Conservation (phyloP, 352 stramenopile species). For the Phytophthora citrophthora region DNA sequence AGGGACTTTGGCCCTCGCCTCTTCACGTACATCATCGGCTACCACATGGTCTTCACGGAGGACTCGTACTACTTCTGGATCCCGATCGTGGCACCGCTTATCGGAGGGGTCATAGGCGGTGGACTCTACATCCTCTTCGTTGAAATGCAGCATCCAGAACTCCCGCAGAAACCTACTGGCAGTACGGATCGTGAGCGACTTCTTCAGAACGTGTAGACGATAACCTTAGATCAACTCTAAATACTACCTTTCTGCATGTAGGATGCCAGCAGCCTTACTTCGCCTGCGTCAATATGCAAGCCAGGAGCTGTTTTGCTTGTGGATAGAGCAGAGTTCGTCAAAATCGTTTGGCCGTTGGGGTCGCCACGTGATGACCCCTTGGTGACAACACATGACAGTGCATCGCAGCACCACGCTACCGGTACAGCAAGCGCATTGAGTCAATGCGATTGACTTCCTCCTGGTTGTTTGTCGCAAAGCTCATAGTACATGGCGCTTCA, state of each 20-base stretch:
- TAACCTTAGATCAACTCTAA: neutral
- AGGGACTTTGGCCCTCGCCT: slow-evolving; percentile 57
- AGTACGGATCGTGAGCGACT: slow-evolving; percentile 1
- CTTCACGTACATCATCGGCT: slow-evolving; percentile 32
- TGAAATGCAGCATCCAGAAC: slow-evolving; percentile 54
- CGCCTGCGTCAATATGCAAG: too few species aligned
- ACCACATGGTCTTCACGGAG: slow-evolving; percentile 54
- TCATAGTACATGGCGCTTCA: neutral
- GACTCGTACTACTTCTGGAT: slow-evolving; percentile 52
- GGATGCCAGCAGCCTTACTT: too few species aligned
- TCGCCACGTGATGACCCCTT: neutral
- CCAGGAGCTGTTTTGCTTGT: neutral
- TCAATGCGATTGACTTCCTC: neutral
- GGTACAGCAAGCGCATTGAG: neutral
- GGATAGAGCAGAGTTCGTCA: slow-evolving; percentile 17
- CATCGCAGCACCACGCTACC: slow-evolving; percentile 10
- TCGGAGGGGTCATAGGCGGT: slow-evolving; percentile 44
- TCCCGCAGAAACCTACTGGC: slow-evolving; percentile 11
- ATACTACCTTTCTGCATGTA: neutral
- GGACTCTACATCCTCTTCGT: slow-evolving; percentile 51
- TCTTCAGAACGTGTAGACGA: slow-evolving; percentile 15
- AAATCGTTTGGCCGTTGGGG: slow-evolving; percentile 6
- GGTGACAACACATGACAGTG: slow-evolving; percentile 7
- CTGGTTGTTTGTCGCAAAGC: slow-evolving; percentile 14
- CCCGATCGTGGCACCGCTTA: slow-evolving; percentile 45